A percentile compares a stretch with the other conserved stretches of the same genome.
Evolutionary conservation across 257 asterid species (phyloP).

Genomic region (Ligustrum vulgare): DNA sequence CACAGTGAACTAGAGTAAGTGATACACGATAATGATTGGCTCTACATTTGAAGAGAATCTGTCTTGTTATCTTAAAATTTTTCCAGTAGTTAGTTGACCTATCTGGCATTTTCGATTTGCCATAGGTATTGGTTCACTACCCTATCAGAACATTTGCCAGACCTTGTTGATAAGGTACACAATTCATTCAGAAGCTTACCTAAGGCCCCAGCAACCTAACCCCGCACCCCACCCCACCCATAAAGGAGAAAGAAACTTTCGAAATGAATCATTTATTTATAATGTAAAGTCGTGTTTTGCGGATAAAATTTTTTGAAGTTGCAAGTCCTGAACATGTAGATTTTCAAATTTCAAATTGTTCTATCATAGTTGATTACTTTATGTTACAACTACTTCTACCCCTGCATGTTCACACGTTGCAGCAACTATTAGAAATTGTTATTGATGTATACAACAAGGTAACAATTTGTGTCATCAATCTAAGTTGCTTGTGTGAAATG

Average conservation of each 20-base stretch:
- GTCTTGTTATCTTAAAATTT: neutral
- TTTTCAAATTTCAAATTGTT: neutral
- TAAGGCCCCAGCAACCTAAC: neutral
- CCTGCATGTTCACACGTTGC: neutral
- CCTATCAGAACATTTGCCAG: constrained; percentile 81
- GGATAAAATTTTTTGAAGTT: neutral
- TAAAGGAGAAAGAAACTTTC: neutral
- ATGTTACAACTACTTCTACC: neutral
- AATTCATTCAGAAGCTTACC: constrained; percentile 3
- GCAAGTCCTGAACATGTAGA: constrained; percentile 7
- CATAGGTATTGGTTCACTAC: constrained; percentile 96
- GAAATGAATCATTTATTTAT: neutral
- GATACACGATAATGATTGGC: constrained; percentile 15
- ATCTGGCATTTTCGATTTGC: constrained; percentile 17
- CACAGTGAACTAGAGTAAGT: constrained; percentile 90
- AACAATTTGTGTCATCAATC: neutral
- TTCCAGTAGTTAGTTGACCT: neutral
- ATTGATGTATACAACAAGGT: neutral
- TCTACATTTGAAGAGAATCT: neutral
- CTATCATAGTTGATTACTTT: neutral
- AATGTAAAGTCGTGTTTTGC: neutral
- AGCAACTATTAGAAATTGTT: neutral
- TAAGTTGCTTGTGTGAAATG: neutral
- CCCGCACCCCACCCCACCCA: neutral
- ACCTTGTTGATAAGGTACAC: constrained; percentile 92